A percentile compares a stretch with the other conserved stretches of the same genome.
phyloP scores from a whole-genome alignment of 768 basidiomycete species.

The Termitomyces sp. region DNA sequence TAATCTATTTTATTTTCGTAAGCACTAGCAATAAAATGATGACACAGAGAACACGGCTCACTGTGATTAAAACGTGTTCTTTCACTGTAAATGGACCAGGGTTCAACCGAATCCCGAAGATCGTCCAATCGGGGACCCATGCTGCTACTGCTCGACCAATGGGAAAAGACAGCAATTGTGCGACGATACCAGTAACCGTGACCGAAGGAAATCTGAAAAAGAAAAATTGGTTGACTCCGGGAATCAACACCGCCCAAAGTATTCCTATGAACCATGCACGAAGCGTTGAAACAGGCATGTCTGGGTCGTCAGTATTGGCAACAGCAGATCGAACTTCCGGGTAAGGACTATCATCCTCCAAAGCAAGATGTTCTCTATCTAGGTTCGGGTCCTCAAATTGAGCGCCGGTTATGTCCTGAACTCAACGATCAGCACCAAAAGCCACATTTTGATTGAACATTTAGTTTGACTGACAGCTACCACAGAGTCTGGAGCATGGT shows the following conservation, averaged over 20 bases:
- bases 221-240: slow-evolving; percentile 50
- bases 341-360: slow-evolving; percentile 71
- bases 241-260: slow-evolving; percentile 49
- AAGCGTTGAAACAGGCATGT: slow-evolving; percentile 49
- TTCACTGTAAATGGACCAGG: slow-evolving; percentile 77
- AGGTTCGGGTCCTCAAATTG: slow-evolving; percentile 42
- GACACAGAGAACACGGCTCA: slow-evolving; percentile 19
- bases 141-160: slow-evolving; percentile 55
- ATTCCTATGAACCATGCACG: slow-evolving; percentile 50
- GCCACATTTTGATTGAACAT: neutral
- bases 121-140: slow-evolving; percentile 45
- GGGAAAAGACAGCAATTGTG: slow-evolving; percentile 68
- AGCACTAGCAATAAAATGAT: neutral
- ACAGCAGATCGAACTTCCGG: slow-evolving; percentile 70
- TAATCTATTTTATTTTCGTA: slow-evolving; percentile 18
- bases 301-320: slow-evolving; percentile 60
- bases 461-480: slow-evolving; percentile 22
- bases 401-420: slow-evolving; percentile 28
- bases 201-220: slow-evolving; percentile 48
- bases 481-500: slow-evolving; percentile 17
- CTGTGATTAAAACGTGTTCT: slow-evolving; percentile 62
- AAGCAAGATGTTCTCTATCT: slow-evolving; percentile 32
- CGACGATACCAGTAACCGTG: slow-evolving; percentile 45
- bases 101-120: slow-evolving; percentile 61
- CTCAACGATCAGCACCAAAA: neutral